phyloP scores from a whole-genome alignment of 805 yeast species.

The Saturnispora hagleri region DNA sequence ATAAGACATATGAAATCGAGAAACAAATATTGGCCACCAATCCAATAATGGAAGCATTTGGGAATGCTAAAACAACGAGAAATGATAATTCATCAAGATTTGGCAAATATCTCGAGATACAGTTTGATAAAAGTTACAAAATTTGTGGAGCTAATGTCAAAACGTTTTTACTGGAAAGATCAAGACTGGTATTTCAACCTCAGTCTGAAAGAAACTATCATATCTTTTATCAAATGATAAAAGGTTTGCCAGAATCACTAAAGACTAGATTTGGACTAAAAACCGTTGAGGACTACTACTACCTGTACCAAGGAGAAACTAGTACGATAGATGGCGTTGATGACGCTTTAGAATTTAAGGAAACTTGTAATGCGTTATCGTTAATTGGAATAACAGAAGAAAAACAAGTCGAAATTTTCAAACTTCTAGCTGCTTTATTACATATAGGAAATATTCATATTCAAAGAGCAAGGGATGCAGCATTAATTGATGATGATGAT shows the following conservation, averaged over 20 bases:
- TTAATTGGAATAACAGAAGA: constrained; percentile 63
- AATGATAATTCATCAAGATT: constrained; percentile 96
- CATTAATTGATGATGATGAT: constrained; percentile 73
- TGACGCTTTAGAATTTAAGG: constrained; percentile 67
- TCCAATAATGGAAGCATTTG: constrained; percentile 96
- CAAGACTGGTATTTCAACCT: constrained; percentile 91
- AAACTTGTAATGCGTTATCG: constrained; percentile 65
- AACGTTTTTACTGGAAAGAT: constrained; percentile 86
- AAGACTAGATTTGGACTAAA: constrained; percentile 52
- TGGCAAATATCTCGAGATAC: constrained; percentile 89
- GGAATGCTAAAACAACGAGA: constrained; percentile 95
- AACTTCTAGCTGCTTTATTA: constrained; percentile 74
- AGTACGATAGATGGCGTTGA: constrained; percentile 64
- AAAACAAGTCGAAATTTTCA: constrained; percentile 61
- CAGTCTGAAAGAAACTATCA: constrained; percentile 83
- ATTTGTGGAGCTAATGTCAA: constrained; percentile 93
- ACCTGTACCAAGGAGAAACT: constrained; percentile 80
- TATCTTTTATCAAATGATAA: constrained; percentile 80
- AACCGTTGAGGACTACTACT: constrained; percentile 58
- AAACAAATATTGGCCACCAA: constrained; percentile 92
- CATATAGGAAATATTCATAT: constrained; percentile 90
- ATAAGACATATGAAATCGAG: constrained; percentile 49
- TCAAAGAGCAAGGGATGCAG: constrained; percentile 74
- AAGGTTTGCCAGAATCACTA: constrained; percentile 57
- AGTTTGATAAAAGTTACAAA: constrained; percentile 62